A percentile compares a stretch with the other conserved stretches of the same genome.
Evolutionary conservation across 108 stramenopile species (phyloP).

Genomic region (Nitzschia inconspicua): DNA sequence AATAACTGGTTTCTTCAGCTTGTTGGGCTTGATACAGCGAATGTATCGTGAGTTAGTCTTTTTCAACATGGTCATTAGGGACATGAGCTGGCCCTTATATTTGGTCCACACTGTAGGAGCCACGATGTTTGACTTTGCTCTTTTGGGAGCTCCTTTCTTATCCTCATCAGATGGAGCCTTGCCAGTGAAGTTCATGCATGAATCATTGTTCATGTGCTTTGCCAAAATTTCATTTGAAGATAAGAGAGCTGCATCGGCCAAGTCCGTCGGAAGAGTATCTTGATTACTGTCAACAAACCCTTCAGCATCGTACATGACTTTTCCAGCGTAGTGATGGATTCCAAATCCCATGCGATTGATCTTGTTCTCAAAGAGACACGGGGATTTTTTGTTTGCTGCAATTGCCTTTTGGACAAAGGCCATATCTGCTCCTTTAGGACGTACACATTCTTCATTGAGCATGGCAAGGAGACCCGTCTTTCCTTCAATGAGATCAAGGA

Average conservation of each 20-base stretch:
- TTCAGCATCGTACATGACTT: constrained; percentile 81
- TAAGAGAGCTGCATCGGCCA: constrained; percentile 46
- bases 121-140: constrained; percentile 56
- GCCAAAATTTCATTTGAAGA: constrained; percentile 59
- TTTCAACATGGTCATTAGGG: constrained; percentile 65
- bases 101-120: constrained; percentile 76
- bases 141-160: constrained; percentile 17
- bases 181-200: constrained; percentile 26
- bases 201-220: constrained; percentile 31
- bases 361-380: constrained; percentile 53
- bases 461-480: constrained; percentile 88
- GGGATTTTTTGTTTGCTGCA: constrained; percentile 51
- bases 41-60: constrained; percentile 80
- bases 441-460: constrained; percentile 96
- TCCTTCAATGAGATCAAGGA: constrained; percentile 91
- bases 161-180: constrained; percentile 10
- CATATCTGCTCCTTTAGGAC: constrained; percentile 83
- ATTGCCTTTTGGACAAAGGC: constrained; percentile 73
- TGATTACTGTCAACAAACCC: constrained; percentile 85
- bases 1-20: constrained; percentile 64
- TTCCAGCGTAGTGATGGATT: constrained; percentile 94
- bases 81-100: constrained; percentile 68
- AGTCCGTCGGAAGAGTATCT: constrained; percentile 80
- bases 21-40: constrained; percentile 87
- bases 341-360: constrained; percentile 70